Base-by-base conservation (phyloP, 1,284 basidiomycete species). In the Wallemia mellicola region DNA sequence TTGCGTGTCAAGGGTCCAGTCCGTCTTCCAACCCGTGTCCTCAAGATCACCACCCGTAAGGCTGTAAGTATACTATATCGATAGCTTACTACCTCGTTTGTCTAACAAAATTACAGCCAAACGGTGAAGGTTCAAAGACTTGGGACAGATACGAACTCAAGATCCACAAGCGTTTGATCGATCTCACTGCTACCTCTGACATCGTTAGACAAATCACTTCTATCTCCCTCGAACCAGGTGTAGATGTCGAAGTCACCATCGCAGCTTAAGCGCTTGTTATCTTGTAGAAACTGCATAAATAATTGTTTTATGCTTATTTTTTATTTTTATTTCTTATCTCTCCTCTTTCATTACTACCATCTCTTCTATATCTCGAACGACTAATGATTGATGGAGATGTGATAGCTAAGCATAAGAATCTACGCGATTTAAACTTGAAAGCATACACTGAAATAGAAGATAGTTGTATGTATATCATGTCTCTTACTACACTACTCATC, bases 81-180 rank as follows among this genome's bases (percentile, higher is more conserved):
- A 33, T 57, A 27, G 11, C 9, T 24, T 24, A 38, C 1, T 28
- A 66, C 60, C 22, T 0, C 60, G 2, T n/a, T n/a, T n/a, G n/a
- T 57, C 28, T 19, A 24, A n/a, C 38, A 9, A 1, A 30, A 57
- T 24, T 55, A 22, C 68, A 91, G 86, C 85, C 91, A 74, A 94
- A 94, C 72, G 94, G 94, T 91, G 94, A 98, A 76, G 94, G 94
- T 79, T 92, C 87, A 70, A 98, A 99, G 83, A 99, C 94, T 71
- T 99, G 94, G 94, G 94, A 98, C 75, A 82, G 86, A 69, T 98
- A 91, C 75, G 92, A 99, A 77, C 82, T 99, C 76, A 89, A 91
- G 77, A 80, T 99, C 67, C 92, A 99, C 83, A 99, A 99, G 79
- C 86, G 94, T 69, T 79, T 98, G 72, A 98, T 99, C 71, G 94